Percentiles rank a stretch among this genome's conserved stretches.
Conservation (phyloP, 75 land plant genomes). For the Cupressus sempervirens region DNA sequence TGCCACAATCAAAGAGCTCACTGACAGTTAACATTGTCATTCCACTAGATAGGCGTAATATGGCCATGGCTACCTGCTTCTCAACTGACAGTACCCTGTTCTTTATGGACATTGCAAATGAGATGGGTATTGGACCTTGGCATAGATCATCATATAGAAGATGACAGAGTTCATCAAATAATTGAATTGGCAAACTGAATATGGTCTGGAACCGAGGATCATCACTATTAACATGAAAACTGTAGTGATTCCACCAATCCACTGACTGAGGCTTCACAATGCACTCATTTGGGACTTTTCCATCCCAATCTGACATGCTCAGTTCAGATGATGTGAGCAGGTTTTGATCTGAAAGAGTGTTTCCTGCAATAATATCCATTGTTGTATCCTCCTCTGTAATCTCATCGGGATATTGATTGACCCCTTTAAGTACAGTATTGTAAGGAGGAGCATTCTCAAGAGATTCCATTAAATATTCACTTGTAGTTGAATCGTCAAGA, state of each 20-base stretch:
- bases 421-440: constrained; percentile 4
- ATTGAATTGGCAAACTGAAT: constrained; percentile 20
- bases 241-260: constrained; percentile 28
- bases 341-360: constrained; percentile 5
- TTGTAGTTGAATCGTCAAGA: constrained; percentile 10
- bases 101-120: constrained; percentile 6
- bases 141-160: constrained; percentile 17
- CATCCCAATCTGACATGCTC: constrained; percentile 13
- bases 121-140: constrained; percentile 20
- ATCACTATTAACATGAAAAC: constrained; percentile 11
- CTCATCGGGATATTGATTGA: constrained; percentile 1
- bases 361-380: constrained; percentile 6
- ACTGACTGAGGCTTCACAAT: constrained; percentile 16
- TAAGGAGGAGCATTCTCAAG: constrained; percentile 8
- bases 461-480: constrained; percentile 7
- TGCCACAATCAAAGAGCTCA: constrained; percentile 22
- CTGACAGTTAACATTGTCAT: constrained; percentile 13
- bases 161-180: constrained; percentile 8
- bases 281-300: constrained; percentile 6
- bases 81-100: constrained; percentile 20
- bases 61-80: constrained; percentile 30
- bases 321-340: constrained; percentile 9
- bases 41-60: constrained; percentile 25
- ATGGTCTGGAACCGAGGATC: constrained; percentile 13
- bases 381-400: constrained; percentile 11